Base-by-base conservation (phyloP, 23 red algal genomes). In the Chondrus crispus region DNA sequence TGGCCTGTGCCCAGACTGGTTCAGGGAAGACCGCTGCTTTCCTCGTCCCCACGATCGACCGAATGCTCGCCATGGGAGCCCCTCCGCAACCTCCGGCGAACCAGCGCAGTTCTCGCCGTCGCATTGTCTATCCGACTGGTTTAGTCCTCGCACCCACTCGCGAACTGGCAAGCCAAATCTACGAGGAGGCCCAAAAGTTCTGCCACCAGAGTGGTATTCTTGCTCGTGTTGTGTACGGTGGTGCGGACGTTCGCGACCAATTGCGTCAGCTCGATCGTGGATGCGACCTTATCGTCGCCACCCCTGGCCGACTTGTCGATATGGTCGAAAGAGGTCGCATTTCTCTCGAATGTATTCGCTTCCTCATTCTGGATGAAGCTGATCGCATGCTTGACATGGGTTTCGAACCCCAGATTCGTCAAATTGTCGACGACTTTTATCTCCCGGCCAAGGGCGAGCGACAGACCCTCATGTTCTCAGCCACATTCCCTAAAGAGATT, bases 351-450 rank as follows among this genome's bases (percentile, higher is more conserved):
- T 91, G 81, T 66, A 83, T 99, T 43, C 53, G 73, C 14, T 99
- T 99, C 75, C 80, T 99, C 2, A 99, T 90, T 50, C 86, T 99
- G 3, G 97, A 99, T 50, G 97, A 99, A 77, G 97, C 97, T 33
- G 97, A 99, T 84, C 90, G 97, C 10, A 99, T 99, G 97, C 80
- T 99, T 42, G 97, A 99, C 82, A 99, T 99, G 97, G 97, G 97
- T 28, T 99, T 99, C 66, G 97, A 99, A 86, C 97, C 97, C 53
- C 97, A 99, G 89, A 99, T 99, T 82, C 97, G 97, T 9, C 94
- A 96, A 53, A 99, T 99, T 81, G 94, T 96, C 9, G 93, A 99
- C 13, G 57, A 66, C 44, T 85, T 86, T 60, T 86, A 92, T 46
- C 89, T 99, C 85, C 97, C 94, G 41, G 46, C 72, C 36, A 93